Evolutionary conservation across 2,329 filamentous ascomycete genomes (phyloP), one percentile per base, ranked within the genome.

Genomic region (Penicillium capsulatum): DNA sequence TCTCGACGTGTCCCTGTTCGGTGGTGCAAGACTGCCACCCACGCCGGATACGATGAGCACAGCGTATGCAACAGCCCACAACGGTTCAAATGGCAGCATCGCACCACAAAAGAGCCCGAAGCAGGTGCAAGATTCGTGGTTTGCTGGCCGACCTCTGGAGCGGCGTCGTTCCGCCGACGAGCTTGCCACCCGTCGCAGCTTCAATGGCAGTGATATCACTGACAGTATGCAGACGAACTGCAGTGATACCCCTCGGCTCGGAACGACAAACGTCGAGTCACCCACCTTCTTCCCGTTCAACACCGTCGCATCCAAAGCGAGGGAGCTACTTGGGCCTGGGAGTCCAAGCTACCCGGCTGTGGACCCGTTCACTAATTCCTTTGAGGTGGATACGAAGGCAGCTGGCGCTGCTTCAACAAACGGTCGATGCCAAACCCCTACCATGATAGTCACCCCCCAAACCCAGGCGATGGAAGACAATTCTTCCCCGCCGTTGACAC

Each of bases 1-100:
- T 13, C 34, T 59, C 22, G 61, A 65, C 17, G 51, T 51, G 15
- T 44, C 47, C 10, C 43, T 65, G 2, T 68, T 67, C 36, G 63
- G 54, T 2, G 54, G 57, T 4, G 48, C 57, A 8, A 58, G 54
- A 11, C 52, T 69, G 3, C 66, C 66, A 14, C 66, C 65, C 9
- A 69, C 66, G 1, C 66, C 66, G 3, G 66, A 69, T 36, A 69
- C 66, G 2, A 68, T 69, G 66, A 67, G 62, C 32, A 68, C 65
- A 2, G 60, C 62, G 32, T 55, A 60, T 35, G 57, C 55, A 15
- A 51, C 50, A 6, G 53, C 51, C 2, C 53, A 55, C 10, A 61
- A 61, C 27, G 45, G 58, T 16, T 67, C 65, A 1, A 61, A 64
- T 30, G 53, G 58, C 14, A 68, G 64, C 34, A 60, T 63, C 35